phyloP scores from a whole-genome alignment of 257 asterid genomes.

The Lavandula angustifolia region DNA sequence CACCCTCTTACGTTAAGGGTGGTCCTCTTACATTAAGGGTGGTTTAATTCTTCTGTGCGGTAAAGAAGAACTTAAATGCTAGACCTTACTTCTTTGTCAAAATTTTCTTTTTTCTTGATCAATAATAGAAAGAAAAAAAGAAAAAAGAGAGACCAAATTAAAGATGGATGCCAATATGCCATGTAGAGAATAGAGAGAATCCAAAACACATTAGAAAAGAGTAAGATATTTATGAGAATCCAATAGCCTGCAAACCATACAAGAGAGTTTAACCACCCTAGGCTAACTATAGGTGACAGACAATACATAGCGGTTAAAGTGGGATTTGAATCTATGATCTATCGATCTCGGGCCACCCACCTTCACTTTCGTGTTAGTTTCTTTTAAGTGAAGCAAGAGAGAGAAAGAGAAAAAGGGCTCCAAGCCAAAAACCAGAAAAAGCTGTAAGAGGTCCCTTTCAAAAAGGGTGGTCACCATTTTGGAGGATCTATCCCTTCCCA shows the following conservation, averaged over 20 bases:
- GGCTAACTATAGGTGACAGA: too few species aligned
- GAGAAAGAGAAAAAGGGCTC: slow-evolving; percentile 33
- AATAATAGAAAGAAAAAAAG: slow-evolving; percentile 16
- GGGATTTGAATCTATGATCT: too few species aligned
- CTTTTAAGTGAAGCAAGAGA: slow-evolving; percentile 66
- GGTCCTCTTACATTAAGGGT: too few species aligned
- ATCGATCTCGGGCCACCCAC: too few species aligned
- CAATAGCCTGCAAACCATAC: too few species aligned
- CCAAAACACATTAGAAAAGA: slow-evolving; percentile 33
- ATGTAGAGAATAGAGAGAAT: slow-evolving; percentile 33
- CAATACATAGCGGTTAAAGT: too few species aligned
- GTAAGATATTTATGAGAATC: slow-evolving; percentile 43
- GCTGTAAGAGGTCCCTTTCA: slow-evolving; percentile 63
- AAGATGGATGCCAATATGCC: slow-evolving; percentile 29
- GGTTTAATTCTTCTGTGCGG: too few species aligned
- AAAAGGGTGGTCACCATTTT: slow-evolving; percentile 41
- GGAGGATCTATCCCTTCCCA: slow-evolving; percentile 39
- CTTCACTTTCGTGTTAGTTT: slow-evolving; percentile 49
- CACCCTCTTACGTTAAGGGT: too few species aligned
- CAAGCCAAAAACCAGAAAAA: slow-evolving; percentile 45
- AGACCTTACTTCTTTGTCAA: slow-evolving; percentile 5
- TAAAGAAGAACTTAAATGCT: slow-evolving; percentile 18
- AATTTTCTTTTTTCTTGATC: slow-evolving; percentile 8
- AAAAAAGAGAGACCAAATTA: slow-evolving; percentile 10
- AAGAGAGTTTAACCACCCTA: too few species aligned